Conservation (phyloP, 345 rosid genomes). For the Xanthoceras sorbifolium region DNA sequence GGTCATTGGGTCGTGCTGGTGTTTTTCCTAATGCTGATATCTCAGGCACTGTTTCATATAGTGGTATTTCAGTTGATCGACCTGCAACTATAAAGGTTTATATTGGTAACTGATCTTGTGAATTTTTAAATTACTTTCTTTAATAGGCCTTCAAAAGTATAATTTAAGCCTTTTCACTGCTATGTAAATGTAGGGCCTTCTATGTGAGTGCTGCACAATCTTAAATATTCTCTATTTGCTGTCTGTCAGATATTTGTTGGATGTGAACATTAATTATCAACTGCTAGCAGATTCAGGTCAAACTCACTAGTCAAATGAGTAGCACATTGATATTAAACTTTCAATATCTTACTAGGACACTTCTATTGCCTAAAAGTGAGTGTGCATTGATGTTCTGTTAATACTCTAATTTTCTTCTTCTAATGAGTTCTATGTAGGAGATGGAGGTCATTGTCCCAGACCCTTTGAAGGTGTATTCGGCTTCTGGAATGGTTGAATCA, state of each 20-base stretch:
- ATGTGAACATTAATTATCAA: conserved; percentile 12
- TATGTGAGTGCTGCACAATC: conserved; percentile 5
- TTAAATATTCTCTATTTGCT: conserved; percentile 7
- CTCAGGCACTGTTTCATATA: conserved; percentile 31
- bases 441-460: conserved; percentile 68
- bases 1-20: conserved; percentile 55
- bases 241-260: conserved; percentile 7
- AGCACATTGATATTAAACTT: conserved; percentile 30
- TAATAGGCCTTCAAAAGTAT: not conserved
- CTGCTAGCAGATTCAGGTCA: conserved; percentile 5
- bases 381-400: conserved; percentile 1
- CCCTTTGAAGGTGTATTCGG: conserved; percentile 50
- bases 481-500: conserved; percentile 71
- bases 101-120: conserved; percentile 36
- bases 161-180: not conserved
- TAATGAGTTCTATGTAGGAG: conserved; percentile 41
- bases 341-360: conserved; percentile 21
- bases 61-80: conserved; percentile 51
- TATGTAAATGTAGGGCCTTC: conserved; percentile 11
- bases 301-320: not conserved
- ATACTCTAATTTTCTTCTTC: conserved; percentile 9
- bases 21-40: conserved; percentile 52
- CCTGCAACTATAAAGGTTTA: conserved; percentile 72
- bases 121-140: conserved; percentile 10
- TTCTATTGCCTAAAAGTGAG: not conserved